phyloP scores from a whole-genome alignment of 345 rosid genomes.

The Salix suchowensis region DNA sequence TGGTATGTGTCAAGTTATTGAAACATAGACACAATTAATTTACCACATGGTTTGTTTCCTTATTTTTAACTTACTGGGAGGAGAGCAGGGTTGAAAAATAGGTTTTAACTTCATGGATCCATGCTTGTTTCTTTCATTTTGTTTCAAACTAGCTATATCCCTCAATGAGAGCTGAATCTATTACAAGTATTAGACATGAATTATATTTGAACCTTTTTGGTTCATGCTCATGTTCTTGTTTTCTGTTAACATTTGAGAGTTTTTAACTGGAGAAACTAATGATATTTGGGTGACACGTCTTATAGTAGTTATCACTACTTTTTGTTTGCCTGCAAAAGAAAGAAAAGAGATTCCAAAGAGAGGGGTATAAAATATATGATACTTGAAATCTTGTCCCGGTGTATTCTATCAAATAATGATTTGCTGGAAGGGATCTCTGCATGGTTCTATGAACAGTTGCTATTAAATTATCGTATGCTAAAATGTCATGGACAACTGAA shows the following conservation, averaged over 20 bases:
- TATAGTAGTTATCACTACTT: not conserved
- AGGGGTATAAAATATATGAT: not conserved
- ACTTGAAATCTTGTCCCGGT: not conserved
- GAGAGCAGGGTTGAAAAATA: not conserved
- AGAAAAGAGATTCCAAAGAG: not conserved
- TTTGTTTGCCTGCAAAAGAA: not conserved
- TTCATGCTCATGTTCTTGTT: not conserved
- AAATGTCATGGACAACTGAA: not conserved
- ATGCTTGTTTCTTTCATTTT: not conserved
- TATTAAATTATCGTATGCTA: not conserved
- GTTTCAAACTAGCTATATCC: not conserved
- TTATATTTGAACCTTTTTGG: not conserved
- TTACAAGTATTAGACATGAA: not conserved
- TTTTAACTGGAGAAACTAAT: not conserved
- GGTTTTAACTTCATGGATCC: not conserved
- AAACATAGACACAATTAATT: not conserved
- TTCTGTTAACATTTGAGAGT: not conserved
- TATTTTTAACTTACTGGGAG: not conserved
- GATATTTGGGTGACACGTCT: not conserved
- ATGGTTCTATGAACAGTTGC: not conserved
- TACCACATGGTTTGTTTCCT: not conserved
- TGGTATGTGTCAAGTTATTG: slow-evolving; percentile 49
- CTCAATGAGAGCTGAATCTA: slow-evolving; percentile 1
- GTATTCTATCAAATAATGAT: not conserved
- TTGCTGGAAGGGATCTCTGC: not conserved